Base-by-base conservation (phyloP, 805 yeast genomes). In the Starmerella geochares region DNA sequence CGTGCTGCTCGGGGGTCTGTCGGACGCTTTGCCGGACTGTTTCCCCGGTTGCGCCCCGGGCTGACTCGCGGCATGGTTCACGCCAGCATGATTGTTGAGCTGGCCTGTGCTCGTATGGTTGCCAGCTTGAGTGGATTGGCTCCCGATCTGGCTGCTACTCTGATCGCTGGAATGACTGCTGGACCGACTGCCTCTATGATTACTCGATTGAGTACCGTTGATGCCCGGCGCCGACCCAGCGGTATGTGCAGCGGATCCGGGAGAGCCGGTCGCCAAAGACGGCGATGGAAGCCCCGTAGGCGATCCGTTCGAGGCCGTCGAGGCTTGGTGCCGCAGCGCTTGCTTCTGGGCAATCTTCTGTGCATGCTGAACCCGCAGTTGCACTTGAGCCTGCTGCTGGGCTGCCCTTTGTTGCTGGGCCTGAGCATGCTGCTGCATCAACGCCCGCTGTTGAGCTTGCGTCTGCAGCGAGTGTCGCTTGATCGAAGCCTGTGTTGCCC, bases 401-500 rank as follows among this genome's bases (percentile, higher is more conserved):
- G 25, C 45, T 23, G 46, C 48, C 17, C 55, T 56, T 38, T 51
- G 59, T 41, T 55, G 57, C 40, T 54, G 58, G 3, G 51, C 54
- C 41, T 56, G 57, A 8, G 36, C 40, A 6, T 54, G 51, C 14
- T 53, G 46, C 47, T 57, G 59, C 36, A 36, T 25, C 27, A 49
- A 50, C 35, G 64, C 66, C 25, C 46, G 59, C 24, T 61, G 65
- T 36, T 59, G 65, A 44, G 60, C 66, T 42, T 60, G 67, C 41
- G 58, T 66, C 55, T 65, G 71, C 55, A 68, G 74, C 44, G 64
- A 53, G 46, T 37, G 55, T 19, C 52, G 54, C 46, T 56, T 65
- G 64, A 62, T 49, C 62, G 69, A 42, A 42, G 50, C 51, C 21
- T 55, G 56, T 53, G 49, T 46, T 66, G 80, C 65, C 25, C 77